Conservation (phyloP, 768 basidiomycete genomes). For the Coprinopsis sp. region DNA sequence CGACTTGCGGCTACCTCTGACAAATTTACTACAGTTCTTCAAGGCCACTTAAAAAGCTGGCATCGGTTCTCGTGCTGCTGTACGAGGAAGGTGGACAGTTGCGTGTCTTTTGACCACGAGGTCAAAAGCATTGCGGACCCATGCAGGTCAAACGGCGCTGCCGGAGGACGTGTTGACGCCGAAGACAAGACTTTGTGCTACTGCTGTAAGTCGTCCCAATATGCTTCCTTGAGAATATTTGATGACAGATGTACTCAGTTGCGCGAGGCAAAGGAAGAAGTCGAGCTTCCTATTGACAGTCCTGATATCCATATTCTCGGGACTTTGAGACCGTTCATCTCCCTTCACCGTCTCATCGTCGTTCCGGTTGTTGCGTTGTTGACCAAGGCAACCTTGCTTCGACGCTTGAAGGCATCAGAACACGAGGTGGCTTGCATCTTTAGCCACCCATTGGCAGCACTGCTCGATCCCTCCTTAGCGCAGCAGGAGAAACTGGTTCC, state of each 20-base stretch:
- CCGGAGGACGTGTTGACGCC: slow-evolving; percentile 78
- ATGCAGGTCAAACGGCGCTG: slow-evolving; percentile 78
- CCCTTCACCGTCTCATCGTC: slow-evolving; percentile 64
- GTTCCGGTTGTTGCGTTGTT: slow-evolving; percentile 76
- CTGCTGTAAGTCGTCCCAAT: slow-evolving; percentile 59
- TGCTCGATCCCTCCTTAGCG: slow-evolving; percentile 57
- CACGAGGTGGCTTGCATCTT: slow-evolving; percentile 80
- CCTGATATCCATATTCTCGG: slow-evolving; percentile 58
- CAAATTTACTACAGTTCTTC: slow-evolving; percentile 25
- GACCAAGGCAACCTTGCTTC: slow-evolving; percentile 48
- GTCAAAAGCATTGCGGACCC: slow-evolving; percentile 67
- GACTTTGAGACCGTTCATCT: slow-evolving; percentile 61
- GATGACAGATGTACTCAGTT: slow-evolving; percentile 37
- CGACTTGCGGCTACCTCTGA: slow-evolving; percentile 8
- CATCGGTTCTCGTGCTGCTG: slow-evolving; percentile 75
- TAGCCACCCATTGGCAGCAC: slow-evolving; percentile 68
- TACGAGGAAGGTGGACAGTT: slow-evolving; percentile 67
- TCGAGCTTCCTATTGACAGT: slow-evolving; percentile 56
- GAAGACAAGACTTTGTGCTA: slow-evolving; percentile 56
- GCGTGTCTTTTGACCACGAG: slow-evolving; percentile 84
- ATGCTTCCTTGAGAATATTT: slow-evolving; percentile 1
- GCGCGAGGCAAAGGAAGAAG: slow-evolving; percentile 85
- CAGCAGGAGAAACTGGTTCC: slow-evolving; percentile 46
- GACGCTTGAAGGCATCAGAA: slow-evolving; percentile 47
- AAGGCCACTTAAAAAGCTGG: slow-evolving; percentile 43